Evolutionary conservation across 163 green algal species (phyloP).

Genomic region (Trebouxiophyceae sp.): DNA sequence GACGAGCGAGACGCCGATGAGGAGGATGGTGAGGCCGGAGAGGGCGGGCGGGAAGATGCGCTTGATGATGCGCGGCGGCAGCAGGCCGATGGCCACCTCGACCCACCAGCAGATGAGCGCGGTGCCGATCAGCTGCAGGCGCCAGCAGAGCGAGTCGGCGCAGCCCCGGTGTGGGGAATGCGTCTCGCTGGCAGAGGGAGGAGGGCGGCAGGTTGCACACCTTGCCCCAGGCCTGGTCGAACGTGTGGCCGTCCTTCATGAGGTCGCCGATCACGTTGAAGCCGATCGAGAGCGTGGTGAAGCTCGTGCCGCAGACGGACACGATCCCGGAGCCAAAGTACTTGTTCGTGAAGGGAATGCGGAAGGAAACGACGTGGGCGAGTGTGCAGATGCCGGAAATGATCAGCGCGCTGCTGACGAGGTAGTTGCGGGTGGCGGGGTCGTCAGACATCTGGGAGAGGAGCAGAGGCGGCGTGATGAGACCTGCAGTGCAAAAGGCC

Average conservation of each 20-base stretch:
- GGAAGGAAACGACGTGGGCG: neutral
- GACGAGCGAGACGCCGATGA: conserved; percentile 30
- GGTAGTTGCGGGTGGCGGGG: neutral
- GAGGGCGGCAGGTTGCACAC: no score
- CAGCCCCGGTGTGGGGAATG: no score
- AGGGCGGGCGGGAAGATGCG: conserved; percentile 67
- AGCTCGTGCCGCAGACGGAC: neutral
- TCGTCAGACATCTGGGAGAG: neutral
- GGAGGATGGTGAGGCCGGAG: conserved; percentile 58
- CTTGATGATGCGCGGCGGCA: conserved; percentile 30
- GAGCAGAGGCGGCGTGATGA: neutral
- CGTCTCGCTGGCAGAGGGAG: no score
- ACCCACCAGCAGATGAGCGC: conserved; percentile 22
- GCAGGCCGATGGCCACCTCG: conserved; percentile 52
- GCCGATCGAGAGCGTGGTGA: neutral
- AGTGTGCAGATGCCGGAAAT: neutral
- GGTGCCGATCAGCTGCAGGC: neutral
- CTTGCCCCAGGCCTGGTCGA: neutral
- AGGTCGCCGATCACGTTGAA: neutral
- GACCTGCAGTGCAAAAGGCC: neutral
- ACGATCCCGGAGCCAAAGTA: neutral
- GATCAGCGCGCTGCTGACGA: neutral
- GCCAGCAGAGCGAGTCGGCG: no score
- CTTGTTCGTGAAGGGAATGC: neutral
- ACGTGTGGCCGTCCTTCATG: neutral